phyloP scores from a whole-genome alignment of 768 basidiomycete species.

The Arthromyces matolae region DNA sequence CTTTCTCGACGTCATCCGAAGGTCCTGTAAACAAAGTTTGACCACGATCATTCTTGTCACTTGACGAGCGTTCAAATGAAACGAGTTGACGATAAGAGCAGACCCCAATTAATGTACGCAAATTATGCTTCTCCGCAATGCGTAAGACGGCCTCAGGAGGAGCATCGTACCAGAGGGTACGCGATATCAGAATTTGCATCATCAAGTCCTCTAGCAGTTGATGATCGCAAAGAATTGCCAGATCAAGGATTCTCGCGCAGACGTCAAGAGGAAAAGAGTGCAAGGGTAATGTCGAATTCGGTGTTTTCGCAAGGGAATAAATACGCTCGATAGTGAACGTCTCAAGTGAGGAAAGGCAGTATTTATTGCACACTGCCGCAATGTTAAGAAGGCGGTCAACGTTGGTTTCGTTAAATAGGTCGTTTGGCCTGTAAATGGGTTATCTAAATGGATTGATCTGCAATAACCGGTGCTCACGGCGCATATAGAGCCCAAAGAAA shows the following conservation, averaged over 20 bases:
- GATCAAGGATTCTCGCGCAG: slow-evolving; percentile 44
- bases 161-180: slow-evolving; percentile 51
- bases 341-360: slow-evolving; percentile 42
- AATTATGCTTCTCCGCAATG: slow-evolving; percentile 38
- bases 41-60: slow-evolving; percentile 23
- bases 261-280: slow-evolving; percentile 28
- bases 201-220: slow-evolving; percentile 44
- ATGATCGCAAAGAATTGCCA: slow-evolving; percentile 50
- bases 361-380: slow-evolving; percentile 44
- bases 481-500: slow-evolving; percentile 49
- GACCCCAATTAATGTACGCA: slow-evolving; percentile 43
- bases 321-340: slow-evolving; percentile 40
- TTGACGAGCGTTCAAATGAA: slow-evolving; percentile 27
- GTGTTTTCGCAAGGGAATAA: slow-evolving; percentile 30
- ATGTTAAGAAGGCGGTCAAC: slow-evolving; percentile 45
- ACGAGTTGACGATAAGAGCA: slow-evolving; percentile 50
- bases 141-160: slow-evolving; percentile 46
- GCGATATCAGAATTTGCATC: slow-evolving; percentile 45
- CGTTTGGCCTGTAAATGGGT: slow-evolving; percentile 30
- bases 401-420: slow-evolving; percentile 31
- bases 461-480: slow-evolving; percentile 34
- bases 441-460: not conserved
- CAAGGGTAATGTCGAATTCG: slow-evolving; percentile 24
- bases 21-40: slow-evolving; percentile 27
- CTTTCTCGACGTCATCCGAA: slow-evolving; percentile 32